phyloP scores from a whole-genome alignment of 2,329 filamentous ascomycete genomes.

The Nemania abortiva region DNA sequence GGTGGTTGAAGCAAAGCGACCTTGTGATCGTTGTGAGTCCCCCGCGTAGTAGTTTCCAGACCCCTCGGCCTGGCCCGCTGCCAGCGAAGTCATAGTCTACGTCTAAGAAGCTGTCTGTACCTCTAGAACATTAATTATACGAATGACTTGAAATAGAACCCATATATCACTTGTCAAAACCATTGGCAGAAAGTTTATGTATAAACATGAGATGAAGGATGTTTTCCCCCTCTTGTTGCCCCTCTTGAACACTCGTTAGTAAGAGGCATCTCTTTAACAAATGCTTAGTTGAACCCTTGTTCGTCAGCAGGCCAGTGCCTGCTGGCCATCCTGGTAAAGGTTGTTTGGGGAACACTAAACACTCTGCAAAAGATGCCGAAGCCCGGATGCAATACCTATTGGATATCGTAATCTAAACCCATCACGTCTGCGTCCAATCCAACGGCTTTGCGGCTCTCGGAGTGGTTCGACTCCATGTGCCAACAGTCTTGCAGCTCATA shows the following conservation, averaged over 20 bases:
- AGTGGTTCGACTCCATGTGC: constrained; percentile 27
- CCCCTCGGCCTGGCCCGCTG: constrained; percentile 2
- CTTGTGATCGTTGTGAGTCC: constrained; percentile 4
- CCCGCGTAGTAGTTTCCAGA: constrained; percentile 2
- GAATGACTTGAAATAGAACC: not conserved
- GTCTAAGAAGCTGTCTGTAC: not conserved
- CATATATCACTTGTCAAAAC: not conserved
- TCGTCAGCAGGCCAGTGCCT: constrained; percentile 5
- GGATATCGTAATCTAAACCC: constrained; percentile 10
- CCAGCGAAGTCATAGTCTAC: constrained; percentile 25
- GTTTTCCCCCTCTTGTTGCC: no score
- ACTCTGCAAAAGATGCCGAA: constrained; percentile 22
- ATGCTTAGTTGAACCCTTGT: not conserved
- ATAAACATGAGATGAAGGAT: constrained; percentile 5
- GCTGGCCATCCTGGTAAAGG: constrained; percentile 1
- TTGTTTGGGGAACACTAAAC: constrained; percentile 15
- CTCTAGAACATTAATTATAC: constrained; percentile 2
- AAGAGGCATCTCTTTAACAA: not conserved
- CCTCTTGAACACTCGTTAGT: not conserved
- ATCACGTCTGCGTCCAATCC: not conserved
- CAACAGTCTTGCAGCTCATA: constrained; percentile 7
- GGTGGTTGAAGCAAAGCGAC: not conserved
- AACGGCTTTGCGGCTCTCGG: constrained; percentile 31
- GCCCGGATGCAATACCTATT: constrained; percentile 19
- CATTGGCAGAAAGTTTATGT: not conserved